These are phyloP conservation scores for Aspergillus sp. DNA, from an alignment of 2,329 filamentous ascomycete species.

Conservation along the genomic window DNA sequence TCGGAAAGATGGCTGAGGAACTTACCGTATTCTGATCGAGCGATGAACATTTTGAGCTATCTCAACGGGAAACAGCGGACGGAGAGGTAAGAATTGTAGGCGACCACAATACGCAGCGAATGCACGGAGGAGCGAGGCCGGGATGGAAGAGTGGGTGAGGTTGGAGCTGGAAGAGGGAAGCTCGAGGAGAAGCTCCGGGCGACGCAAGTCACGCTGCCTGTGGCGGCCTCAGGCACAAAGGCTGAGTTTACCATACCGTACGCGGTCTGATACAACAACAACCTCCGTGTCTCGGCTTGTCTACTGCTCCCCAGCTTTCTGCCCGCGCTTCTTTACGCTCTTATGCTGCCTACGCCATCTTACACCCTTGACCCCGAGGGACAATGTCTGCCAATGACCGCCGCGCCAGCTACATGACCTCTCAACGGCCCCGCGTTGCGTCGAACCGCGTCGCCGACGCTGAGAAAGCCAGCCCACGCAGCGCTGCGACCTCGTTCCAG, in stretches of 20 bases:
- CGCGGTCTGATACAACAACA: too few species aligned
- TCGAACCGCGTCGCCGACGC: slow-evolving; percentile 31
- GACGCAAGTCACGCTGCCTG: slow-evolving; percentile 31
- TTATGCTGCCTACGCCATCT: slow-evolving; percentile 15
- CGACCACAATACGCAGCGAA: neutral
- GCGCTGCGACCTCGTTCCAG: slow-evolving; percentile 22
- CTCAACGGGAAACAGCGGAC: slow-evolving; percentile 7
- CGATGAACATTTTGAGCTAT: slow-evolving; percentile 86
- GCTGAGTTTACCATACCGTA: slow-evolving; percentile 3
- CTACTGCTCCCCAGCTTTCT: slow-evolving; percentile 4
- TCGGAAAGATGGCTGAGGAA: slow-evolving; percentile 19
- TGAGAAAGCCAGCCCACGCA: slow-evolving; percentile 18
- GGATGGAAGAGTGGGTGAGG: slow-evolving; percentile 7
- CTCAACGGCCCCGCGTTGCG: slow-evolving; percentile 31
- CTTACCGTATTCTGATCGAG: slow-evolving; percentile 99
- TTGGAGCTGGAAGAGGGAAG: slow-evolving; percentile 15
- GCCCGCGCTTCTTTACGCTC: slow-evolving; percentile 3
- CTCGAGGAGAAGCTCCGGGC: slow-evolving; percentile 23
- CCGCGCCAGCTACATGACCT: slow-evolving; percentile 28
- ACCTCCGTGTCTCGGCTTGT: slow-evolving; percentile 2
- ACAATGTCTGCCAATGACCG: slow-evolving; percentile 34
- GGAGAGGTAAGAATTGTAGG: neutral
- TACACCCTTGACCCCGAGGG: slow-evolving; percentile 15
- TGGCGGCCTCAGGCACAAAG: slow-evolving; percentile 15
- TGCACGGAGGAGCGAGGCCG: slow-evolving; percentile 1